phyloP scores from a whole-genome alignment of 2,329 filamentous ascomycete genomes.

The Colletotrichum sojae region DNA sequence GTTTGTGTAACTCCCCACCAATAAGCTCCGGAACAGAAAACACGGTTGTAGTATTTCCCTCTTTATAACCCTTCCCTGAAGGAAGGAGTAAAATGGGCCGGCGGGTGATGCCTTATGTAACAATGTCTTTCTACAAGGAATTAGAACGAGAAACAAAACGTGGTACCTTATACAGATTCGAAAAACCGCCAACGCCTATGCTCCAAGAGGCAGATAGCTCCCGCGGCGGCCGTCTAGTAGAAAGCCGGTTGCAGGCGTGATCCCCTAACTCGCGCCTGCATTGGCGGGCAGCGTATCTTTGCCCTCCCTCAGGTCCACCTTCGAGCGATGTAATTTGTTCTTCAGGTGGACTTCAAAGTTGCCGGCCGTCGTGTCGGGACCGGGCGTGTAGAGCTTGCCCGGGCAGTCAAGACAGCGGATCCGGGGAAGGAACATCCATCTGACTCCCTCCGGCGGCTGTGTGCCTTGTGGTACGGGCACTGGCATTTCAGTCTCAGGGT shows the following conservation, averaged over 20 bases:
- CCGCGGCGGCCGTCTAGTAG: no score
- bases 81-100: background rate
- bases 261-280: slow-evolving; percentile 12
- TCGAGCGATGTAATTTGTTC: slow-evolving; percentile 84
- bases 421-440: slow-evolving; percentile 87
- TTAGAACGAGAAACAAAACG: slow-evolving; percentile 25
- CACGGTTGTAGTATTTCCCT: slow-evolving; percentile 15
- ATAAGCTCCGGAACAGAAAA: slow-evolving; percentile 19
- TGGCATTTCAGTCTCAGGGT: slow-evolving; percentile 77
- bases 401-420: slow-evolving; percentile 95
- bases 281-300: slow-evolving; percentile 41
- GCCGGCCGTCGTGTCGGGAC: slow-evolving; percentile 84
- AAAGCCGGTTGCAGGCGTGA: background rate
- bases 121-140: slow-evolving; percentile 31
- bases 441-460: slow-evolving; percentile 73
- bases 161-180: slow-evolving; percentile 16
- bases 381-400: slow-evolving; percentile 93
- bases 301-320: slow-evolving; percentile 63
- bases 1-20: slow-evolving; percentile 29
- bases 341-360: slow-evolving; percentile 95
- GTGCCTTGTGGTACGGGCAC: slow-evolving; percentile 66
- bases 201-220: background rate
- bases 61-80: slow-evolving; percentile 3
- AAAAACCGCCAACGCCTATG: no score
- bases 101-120: slow-evolving; percentile 24